Evolutionary conservation across 2,329 filamentous ascomycete genomes (phyloP).

Genomic region (Fusarium falciforme): DNA sequence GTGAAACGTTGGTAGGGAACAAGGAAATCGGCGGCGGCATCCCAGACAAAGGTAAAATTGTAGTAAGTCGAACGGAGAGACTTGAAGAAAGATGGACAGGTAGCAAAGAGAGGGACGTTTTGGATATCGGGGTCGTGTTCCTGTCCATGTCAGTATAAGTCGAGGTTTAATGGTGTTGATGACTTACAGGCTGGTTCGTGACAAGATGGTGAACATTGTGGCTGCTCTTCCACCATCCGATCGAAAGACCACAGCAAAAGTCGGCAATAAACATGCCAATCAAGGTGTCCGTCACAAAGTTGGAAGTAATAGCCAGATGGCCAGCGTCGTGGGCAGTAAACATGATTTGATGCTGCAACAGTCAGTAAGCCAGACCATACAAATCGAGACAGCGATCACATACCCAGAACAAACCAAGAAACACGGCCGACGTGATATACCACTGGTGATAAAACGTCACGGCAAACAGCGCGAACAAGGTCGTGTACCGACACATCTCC

Average conservation of each 20-base stretch:
- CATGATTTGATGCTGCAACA: conserved; percentile 71
- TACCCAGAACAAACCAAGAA: conserved; percentile 73
- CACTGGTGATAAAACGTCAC: conserved; percentile 60
- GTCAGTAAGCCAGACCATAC: conserved; percentile 23
- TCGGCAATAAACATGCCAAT: conserved; percentile 73
- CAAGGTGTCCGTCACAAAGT: conserved; percentile 67
- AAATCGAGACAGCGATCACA: not conserved
- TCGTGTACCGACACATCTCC: conserved; percentile 65
- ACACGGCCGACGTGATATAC: conserved; percentile 68
- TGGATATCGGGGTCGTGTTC: conserved; percentile 71
- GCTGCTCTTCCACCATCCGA: conserved; percentile 77
- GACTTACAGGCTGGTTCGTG: conserved; percentile 69
- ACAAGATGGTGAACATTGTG: conserved; percentile 77
- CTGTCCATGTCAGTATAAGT: conserved; percentile 35
- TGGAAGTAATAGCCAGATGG: conserved; percentile 71
- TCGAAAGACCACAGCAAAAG: conserved; percentile 73
- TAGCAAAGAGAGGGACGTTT: conserved; percentile 76
- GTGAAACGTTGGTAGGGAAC: conserved; percentile 73
- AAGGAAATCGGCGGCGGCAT: conserved; percentile 68
- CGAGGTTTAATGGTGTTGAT: not conserved
- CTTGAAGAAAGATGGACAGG: conserved; percentile 73
- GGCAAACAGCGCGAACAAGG: conserved; percentile 62
- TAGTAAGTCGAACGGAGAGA: conserved; percentile 74
- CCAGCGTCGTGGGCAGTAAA: conserved; percentile 75
- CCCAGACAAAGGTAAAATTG: conserved; percentile 72